Evolutionary conservation across 306 rosid genomes (phyloP).

Genomic region (Quercus berberidifolia): DNA sequence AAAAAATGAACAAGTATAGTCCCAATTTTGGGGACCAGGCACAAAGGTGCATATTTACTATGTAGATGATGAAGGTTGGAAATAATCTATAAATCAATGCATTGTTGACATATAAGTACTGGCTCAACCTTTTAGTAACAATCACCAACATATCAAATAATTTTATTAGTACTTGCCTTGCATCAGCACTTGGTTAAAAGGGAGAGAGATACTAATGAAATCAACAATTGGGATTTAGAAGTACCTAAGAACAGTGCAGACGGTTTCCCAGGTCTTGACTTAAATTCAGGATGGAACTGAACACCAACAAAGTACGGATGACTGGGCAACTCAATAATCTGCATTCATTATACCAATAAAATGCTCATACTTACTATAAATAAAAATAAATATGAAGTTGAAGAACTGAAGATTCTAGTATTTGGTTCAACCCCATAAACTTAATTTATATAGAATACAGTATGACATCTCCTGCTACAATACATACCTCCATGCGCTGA

Average conservation of each 20-base stretch:
- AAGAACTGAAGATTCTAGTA: not conserved
- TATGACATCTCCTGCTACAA: not conserved
- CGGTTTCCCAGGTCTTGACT: slow-evolving; percentile 87
- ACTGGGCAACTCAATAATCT: slow-evolving; percentile 76
- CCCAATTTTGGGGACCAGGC: not conserved
- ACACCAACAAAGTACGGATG: slow-evolving; percentile 84
- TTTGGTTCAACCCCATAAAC: not conserved
- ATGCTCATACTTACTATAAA: not conserved
- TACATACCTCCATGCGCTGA: slow-evolving; percentile 71
- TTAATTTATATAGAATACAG: not conserved
- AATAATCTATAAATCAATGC: not conserved
- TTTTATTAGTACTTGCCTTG: not conserved
- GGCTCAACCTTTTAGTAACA: not conserved
- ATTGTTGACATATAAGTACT: not conserved
- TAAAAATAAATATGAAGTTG: not conserved
- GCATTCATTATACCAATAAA: slow-evolving; percentile 26
- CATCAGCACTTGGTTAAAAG: not conserved
- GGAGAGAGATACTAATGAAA: not conserved
- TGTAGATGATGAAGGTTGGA: not conserved
- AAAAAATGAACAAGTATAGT: not conserved
- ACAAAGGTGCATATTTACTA: not conserved
- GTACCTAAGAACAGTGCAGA: slow-evolving; percentile 75
- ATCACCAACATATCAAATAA: not conserved
- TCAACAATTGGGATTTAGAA: not conserved
- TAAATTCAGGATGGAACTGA: slow-evolving; percentile 90